These are phyloP conservation scores for Ceratocystis albifundus DNA, from an alignment of 2,329 filamentous ascomycete genomes.

Conservation along the genomic window DNA sequence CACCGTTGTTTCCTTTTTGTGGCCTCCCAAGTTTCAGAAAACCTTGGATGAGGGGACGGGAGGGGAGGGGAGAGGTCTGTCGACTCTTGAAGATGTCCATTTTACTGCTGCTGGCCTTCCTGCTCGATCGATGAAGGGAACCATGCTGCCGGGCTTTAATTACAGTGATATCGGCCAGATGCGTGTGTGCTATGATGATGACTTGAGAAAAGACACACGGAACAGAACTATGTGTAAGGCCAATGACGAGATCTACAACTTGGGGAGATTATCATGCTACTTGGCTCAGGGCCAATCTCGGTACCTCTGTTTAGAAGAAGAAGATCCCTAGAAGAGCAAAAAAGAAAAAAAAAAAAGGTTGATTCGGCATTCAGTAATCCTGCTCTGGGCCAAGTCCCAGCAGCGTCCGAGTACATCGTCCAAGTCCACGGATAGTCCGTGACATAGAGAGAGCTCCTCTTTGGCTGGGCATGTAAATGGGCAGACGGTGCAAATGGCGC, in stretches of 20 bases:
- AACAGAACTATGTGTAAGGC: neutral
- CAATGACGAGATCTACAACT: neutral
- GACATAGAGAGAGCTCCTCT: slow-evolving; percentile 1
- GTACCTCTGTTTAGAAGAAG: neutral
- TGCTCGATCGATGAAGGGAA: too few relatives aligned
- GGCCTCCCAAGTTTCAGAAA: slow-evolving; percentile 2
- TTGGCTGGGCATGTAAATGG: slow-evolving; percentile 6
- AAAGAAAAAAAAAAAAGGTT: too few relatives aligned
- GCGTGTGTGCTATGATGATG: neutral
- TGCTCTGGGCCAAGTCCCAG: neutral
- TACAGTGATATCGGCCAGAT: neutral
- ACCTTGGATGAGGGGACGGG: neutral
- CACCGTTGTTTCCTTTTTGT: slow-evolving; percentile 4
- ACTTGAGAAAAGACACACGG: neutral
- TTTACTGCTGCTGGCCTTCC: neutral
- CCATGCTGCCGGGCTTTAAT: neutral
- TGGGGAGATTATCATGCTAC: neutral
- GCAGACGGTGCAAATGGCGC: neutral
- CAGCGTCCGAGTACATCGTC: neutral
- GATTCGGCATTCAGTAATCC: slow-evolving; percentile 9
- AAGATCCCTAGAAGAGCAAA: neutral
- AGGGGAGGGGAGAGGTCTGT: neutral
- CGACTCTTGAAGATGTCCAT: neutral
- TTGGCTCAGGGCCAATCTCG: neutral
- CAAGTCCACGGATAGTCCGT: slow-evolving; percentile 8